Conservation (phyloP, 139 green algal species). For the Diplosphaera chodatii region DNA sequence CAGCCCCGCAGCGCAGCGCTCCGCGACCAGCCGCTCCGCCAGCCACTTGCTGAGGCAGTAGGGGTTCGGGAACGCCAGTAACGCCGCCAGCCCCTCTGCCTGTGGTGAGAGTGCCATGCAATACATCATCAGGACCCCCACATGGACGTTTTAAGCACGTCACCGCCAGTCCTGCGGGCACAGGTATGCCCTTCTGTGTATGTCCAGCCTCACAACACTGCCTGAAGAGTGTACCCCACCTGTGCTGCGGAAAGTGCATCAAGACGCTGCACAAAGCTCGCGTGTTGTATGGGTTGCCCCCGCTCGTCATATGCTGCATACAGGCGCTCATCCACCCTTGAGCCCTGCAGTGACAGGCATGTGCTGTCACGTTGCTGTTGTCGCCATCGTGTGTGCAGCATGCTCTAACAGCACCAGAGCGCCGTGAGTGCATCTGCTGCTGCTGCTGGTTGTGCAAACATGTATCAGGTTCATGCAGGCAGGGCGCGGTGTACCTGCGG, state of each 20-base stretch:
- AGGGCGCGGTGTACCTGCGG: not conserved
- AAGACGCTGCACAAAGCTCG: not conserved
- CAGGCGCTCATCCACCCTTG: not conserved
- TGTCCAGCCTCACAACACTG: too few relatives aligned
- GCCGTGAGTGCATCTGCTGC: too few relatives aligned
- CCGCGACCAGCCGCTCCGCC: constrained; percentile 14
- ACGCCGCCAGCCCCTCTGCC: constrained; percentile 5
- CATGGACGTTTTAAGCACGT: too few relatives aligned
- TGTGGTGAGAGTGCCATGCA: too few relatives aligned
- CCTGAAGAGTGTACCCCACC: too few relatives aligned
- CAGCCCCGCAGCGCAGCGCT: constrained; percentile 3
- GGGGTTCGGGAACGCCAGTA: constrained; percentile 8
- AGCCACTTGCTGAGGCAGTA: constrained; percentile 21
- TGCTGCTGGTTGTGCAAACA: too few relatives aligned
- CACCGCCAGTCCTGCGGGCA: too few relatives aligned
- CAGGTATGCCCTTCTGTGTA: too few relatives aligned
- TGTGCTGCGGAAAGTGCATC: not conserved
- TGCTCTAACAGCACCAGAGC: too few relatives aligned
- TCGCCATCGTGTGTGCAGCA: too few relatives aligned
- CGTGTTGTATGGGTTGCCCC: not conserved
- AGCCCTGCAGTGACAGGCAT: not conserved
- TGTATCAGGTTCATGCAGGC: not conserved
- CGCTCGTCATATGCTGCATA: not conserved
- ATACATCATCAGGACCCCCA: too few relatives aligned
- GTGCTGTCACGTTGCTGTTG: too few relatives aligned